A percentile compares a stretch with the other conserved stretches of the same genome.
These are phyloP conservation scores for Ilyonectria sp. DNA, from an alignment of 2,329 filamentous ascomycete genomes.

Conservation along the genomic window DNA sequence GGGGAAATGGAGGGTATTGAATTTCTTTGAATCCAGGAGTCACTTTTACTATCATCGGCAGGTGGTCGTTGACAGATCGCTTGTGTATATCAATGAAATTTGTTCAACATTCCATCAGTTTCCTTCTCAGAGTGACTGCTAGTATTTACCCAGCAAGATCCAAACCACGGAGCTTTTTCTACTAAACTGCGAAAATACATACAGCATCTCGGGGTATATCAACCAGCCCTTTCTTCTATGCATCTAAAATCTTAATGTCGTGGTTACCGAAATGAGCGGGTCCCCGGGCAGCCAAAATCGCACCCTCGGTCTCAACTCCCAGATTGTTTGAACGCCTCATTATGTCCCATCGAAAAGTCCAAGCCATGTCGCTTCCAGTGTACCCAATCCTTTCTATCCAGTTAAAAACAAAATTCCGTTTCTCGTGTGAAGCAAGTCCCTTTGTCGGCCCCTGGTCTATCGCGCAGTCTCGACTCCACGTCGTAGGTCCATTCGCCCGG, in stretches of 20 bases:
- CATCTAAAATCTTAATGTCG: conserved; percentile 37
- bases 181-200: conserved; percentile 26
- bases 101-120: not conserved
- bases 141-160: conserved; percentile 6
- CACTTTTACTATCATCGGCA: not conserved
- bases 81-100: not conserved
- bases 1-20: not conserved
- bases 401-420: conserved; percentile 23
- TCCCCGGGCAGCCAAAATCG: conserved; percentile 24
- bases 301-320: conserved; percentile 23
- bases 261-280: conserved; percentile 26
- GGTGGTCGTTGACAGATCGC: not conserved
- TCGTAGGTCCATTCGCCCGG: conserved; percentile 58
- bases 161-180: conserved; percentile 21
- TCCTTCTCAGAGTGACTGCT: conserved; percentile 1
- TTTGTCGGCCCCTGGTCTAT: conserved; percentile 4
- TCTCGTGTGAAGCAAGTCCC: conserved; percentile 18
- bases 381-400: conserved; percentile 25
- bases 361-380: conserved; percentile 24
- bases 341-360: conserved; percentile 17
- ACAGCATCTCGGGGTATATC: conserved; percentile 34
- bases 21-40: no score
- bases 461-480: conserved; percentile 46
- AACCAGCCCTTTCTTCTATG: conserved; percentile 39
- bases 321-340: conserved; percentile 33